Evolutionary conservation across 1,284 basidiomycete genomes (phyloP), one percentile per base, ranked within the genome.

Genomic region (Sanguinoderma infundibulare): DNA sequence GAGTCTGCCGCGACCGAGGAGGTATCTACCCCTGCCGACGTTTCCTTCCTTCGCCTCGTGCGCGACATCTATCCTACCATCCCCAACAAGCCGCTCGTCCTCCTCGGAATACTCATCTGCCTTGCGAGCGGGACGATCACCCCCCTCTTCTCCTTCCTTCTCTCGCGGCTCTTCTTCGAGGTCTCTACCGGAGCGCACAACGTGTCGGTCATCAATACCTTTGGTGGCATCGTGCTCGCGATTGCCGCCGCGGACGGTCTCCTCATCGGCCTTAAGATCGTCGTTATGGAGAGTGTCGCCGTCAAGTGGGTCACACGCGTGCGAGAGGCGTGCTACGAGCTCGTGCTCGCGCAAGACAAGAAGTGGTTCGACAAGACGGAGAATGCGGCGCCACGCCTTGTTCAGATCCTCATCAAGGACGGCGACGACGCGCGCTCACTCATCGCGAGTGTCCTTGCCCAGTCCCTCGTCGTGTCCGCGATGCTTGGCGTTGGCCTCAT

Each of bases 61-160:
- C 79, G 80, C 42, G 79, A 79, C 5, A 83, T 91, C 65, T 91
- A 88, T 73, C 90, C 90, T 0, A 88, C 87, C 0, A 78, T 98
- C 17, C 94, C 95, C 0, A 76, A 83, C 72, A 98, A 97, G 71
- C 79, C 80, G 1, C 61, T 92, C 24, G 73, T 98, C 58, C 63
- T 87, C 64, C 40, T 92, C 51, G 96, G 95, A 5, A 76, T 96
- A 17, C 1, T 87, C 59, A 72, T 85, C 35, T 88, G 87, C 57
- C 66, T 95, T 35, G 74, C 84, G 35, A 90, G 88, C 62, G 96
- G 96, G 26, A 83, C 90, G 0, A 87, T 92, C 79, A 97, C 94
- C 0, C 97, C 97, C 0, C 69, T 97, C 47, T 99, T 98, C 81
- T 96, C 96, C 0, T 95, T 84, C 79, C 83, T 95, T 65, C 87